Base-by-base conservation (phyloP, 1,284 basidiomycete genomes). In the Irpex sp. region DNA sequence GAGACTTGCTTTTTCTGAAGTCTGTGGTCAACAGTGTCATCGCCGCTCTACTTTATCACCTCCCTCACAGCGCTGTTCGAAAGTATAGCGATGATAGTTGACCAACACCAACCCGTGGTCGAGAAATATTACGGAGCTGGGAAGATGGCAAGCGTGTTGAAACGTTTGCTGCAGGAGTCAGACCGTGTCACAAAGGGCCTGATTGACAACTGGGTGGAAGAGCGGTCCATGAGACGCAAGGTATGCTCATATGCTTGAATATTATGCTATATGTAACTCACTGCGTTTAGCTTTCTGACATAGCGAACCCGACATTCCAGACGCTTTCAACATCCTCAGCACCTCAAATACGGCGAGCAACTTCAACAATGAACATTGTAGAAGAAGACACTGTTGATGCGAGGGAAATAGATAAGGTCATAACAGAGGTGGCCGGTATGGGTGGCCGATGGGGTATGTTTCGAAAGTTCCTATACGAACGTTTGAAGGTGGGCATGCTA, bases 91-190 rank as follows among this genome's bases (percentile, higher is more conserved):
- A 87, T 94, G 79, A 95, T 99, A 65, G 90, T 99, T 49, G 96
- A 97, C 71, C 96, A 98, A 73, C 97, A 99, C 74, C 96, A 97
- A 71, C 93, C 96, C 1, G 88, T 99, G 1, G 97, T 99, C 0
- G 96, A 98, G 74, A 97, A 97, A 76, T 97, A 99, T 75, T 99
- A 99, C 71, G 97, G 96, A 0, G 71, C 76, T 4, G 91, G 93
- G 1, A 91, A 91, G 72, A 97, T 97, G 96, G 79, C 81, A 36
- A 84, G 79, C 19, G 96, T 99, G 13, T 85, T 96, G 2, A 81
- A 83, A 13, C 83, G 88, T 48, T 79, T 99, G 4, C 77, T 97
- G 44, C 85, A 87, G 61, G 96, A 98, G 74, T 94, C 93, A 67
- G 96, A 98, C 74, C 82, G 88, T 21, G 89, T 96, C 5, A 89